Evolutionary conservation across 169 alveolate species (phyloP), one percentile per base, ranked within the genome.

Genomic region (Plasmodium berghei): DNA sequence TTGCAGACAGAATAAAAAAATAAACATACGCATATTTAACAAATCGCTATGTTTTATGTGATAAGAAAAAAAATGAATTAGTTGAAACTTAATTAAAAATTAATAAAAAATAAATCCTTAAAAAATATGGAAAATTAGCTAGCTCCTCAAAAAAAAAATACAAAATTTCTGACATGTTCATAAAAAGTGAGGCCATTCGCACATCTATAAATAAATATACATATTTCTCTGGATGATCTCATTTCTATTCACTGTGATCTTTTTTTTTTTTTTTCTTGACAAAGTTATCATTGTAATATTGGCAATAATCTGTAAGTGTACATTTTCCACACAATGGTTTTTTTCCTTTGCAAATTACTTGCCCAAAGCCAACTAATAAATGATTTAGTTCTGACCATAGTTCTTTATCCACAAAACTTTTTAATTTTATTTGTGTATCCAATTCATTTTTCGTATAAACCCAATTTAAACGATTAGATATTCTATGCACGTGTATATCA

Each of bases 361-460:
- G 98, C 0, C 99, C 99, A 91, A 96, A 98, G 1, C 99, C 99
- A 8, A 97, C 99, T 58, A 98, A 87, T 48, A 97, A 85, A 8
- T 59, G 90, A 92, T 98, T 98, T 34, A 98, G 89, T 45, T 96
- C 97, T 46, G 94, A 87, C 99, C 99, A 98, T 69, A 93, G 63
- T 28, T 77, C 92, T 16, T 93, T 88, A 18, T 98, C 99, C 1
- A 97, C 92, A 89, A 95, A 94, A 56, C 90, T 93, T 93, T 97
- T 95, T 86, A 98, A 93, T 75, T 96, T 96, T 22, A 90, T 62
- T 61, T 96, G 92, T 16, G 99, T 98, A 71, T 96, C 95, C 20
- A 92, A 95, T 14, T 99, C 99, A 16, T 95, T 96, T 88, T 96
- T 97, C 0, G 99, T 97, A 28, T 94, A 86, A 5, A 96, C 98